Conservation (phyloP, 306 rosid species). For the Vigna hirtella region DNA sequence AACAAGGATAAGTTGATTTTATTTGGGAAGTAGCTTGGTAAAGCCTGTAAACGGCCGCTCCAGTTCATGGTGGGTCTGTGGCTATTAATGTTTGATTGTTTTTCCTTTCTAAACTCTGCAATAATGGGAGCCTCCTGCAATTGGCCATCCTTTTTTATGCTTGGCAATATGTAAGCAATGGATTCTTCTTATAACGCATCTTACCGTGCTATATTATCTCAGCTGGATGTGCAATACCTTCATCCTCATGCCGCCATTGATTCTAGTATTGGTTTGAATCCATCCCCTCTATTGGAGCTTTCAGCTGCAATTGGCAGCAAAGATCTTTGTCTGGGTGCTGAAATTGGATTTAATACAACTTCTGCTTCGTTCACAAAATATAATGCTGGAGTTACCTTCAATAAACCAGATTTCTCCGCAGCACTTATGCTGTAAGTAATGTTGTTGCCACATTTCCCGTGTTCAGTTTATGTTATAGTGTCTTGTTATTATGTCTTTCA, state of each 20-base stretch:
- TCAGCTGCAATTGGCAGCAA: constrained; percentile 84
- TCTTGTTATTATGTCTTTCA: constrained; percentile 10
- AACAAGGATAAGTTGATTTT: constrained; percentile 17
- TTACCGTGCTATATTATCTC: constrained; percentile 45
- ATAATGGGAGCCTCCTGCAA: background rate
- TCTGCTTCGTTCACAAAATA: constrained; percentile 88
- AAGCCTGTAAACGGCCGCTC: constrained; percentile 11
- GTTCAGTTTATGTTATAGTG: background rate
- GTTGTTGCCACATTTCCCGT: constrained; percentile 23
- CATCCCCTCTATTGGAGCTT: constrained; percentile 81
- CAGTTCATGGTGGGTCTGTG: too few relatives aligned
- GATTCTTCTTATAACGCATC: constrained; percentile 27
- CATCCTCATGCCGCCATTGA: constrained; percentile 90
- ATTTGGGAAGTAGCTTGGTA: constrained; percentile 17
- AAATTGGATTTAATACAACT: constrained; percentile 88
- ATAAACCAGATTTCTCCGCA: constrained; percentile 79
- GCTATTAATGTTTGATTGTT: background rate
- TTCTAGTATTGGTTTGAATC: constrained; percentile 90
- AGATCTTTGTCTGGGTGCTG: constrained; percentile 85
- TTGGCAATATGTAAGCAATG: constrained; percentile 11
- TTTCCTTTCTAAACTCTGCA: constrained; percentile 1
- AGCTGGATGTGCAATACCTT: constrained; percentile 86
- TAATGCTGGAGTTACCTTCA: constrained; percentile 83
- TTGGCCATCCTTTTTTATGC: constrained; percentile 8
- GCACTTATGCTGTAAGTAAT: constrained; percentile 76